A percentile compares a stretch with the other conserved stretches of the same genome.
These are phyloP conservation scores for Fusarium annulatum DNA, from an alignment of 2,329 filamentous ascomycete genomes.

Conservation along the genomic window DNA sequence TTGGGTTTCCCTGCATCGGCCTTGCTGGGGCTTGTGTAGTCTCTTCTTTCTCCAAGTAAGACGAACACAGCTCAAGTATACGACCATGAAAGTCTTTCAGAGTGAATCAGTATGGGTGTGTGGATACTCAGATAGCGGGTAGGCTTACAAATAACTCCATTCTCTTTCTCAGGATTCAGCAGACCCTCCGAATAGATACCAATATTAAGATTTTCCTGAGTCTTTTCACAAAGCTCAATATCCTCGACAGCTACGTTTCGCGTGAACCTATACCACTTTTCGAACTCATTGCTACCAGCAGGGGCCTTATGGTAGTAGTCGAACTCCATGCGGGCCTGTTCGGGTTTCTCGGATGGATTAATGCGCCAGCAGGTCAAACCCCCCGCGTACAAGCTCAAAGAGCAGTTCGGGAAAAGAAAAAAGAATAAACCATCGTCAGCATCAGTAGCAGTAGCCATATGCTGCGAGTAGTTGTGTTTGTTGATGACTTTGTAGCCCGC, in stretches of 20 bases:
- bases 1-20: rapidly evolving
- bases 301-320: background rate
- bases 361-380: background rate
- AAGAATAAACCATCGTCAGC: background rate
- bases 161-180: background rate
- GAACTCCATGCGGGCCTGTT: background rate
- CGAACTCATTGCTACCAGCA: background rate
- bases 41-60: background rate
- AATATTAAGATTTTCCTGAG: rapidly evolving
- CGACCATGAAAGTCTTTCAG: background rate
- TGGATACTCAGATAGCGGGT: no score
- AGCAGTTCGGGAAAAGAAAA: background rate
- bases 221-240: background rate
- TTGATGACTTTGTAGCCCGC: background rate
- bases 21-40: rapidly evolving
- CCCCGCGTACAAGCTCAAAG: background rate
- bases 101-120: no score
- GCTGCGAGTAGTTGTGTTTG: background rate
- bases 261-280: background rate
- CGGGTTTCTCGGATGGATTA: background rate
- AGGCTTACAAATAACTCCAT: background rate
- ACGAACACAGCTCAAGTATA: background rate
- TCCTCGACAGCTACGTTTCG: background rate
- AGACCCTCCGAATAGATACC: background rate
- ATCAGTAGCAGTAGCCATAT: background rate